phyloP scores from a whole-genome alignment of 176 grass and related monocot genomes.

The Musa acuminata region DNA sequence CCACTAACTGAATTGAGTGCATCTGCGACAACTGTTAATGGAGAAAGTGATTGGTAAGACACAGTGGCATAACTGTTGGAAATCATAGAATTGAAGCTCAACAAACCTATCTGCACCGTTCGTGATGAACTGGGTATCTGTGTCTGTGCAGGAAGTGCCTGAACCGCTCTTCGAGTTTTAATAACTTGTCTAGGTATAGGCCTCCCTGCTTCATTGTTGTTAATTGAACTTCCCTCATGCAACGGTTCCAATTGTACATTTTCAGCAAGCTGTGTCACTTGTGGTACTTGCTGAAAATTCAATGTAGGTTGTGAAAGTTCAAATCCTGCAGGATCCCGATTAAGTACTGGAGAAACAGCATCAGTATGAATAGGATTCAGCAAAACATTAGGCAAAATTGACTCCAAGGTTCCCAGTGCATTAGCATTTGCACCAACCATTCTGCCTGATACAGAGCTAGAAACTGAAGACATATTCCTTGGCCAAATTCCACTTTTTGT shows the following conservation, averaged over 20 bases:
- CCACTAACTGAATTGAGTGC: slow-evolving; percentile 21
- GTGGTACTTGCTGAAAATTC: slow-evolving; percentile 23
- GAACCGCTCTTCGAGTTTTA: slow-evolving; percentile 38
- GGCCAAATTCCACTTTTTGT: background rate
- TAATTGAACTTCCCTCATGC: slow-evolving; percentile 13
- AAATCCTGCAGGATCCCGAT: slow-evolving; percentile 16
- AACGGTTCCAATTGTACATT: slow-evolving; percentile 24
- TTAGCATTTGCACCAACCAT: slow-evolving; percentile 21
- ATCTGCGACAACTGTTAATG: slow-evolving; percentile 5
- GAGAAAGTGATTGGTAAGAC: slow-evolving; percentile 26
- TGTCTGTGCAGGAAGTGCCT: slow-evolving; percentile 40
- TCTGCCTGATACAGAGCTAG: slow-evolving; percentile 2
- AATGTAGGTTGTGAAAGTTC: slow-evolving; percentile 28
- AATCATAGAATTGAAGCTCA: slow-evolving; percentile 21
- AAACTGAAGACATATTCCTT: background rate
- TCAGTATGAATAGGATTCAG: slow-evolving; percentile 44
- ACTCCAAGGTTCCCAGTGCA: slow-evolving; percentile 66
- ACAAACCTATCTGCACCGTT: slow-evolving; percentile 39
- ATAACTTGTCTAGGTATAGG: slow-evolving; percentile 51
- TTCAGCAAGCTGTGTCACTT: slow-evolving; percentile 22
- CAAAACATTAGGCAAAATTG: slow-evolving; percentile 52
- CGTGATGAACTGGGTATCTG: slow-evolving; percentile 32
- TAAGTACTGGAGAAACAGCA: slow-evolving; percentile 29
- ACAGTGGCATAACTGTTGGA: slow-evolving; percentile 6
- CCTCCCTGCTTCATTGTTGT: slow-evolving; percentile 24